phyloP scores from a whole-genome alignment of 1,284 basidiomycete genomes.

The Fistulina hepatica region DNA sequence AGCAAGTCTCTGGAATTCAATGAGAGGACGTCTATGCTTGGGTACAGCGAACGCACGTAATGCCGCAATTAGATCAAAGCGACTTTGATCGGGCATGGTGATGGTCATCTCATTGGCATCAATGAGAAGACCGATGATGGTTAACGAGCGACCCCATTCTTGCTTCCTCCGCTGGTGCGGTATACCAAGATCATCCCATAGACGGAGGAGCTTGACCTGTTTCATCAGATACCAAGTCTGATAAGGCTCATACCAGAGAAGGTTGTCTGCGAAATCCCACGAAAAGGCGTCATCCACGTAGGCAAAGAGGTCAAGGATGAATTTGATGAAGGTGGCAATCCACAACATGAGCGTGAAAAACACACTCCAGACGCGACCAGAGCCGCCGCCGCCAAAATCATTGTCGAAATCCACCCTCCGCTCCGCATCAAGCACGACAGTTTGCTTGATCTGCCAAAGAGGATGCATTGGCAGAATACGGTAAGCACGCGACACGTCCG shows the following conservation, averaged over 20 bases:
- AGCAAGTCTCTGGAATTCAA: conserved; percentile 22
- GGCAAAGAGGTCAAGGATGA: conserved; percentile 9
- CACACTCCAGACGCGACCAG: conserved; percentile 14
- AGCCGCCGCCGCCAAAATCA: conserved; percentile 17
- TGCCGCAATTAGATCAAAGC: conserved; percentile 8
- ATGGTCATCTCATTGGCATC: conserved; percentile 20
- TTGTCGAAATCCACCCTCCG: conserved; percentile 11
- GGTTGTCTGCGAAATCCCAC: conserved; percentile 6
- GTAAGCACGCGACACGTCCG: conserved; percentile 24
- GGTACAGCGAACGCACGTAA: conserved; percentile 10
- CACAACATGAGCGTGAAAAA: conserved; percentile 19
- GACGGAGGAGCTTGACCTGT: conserved; percentile 17
- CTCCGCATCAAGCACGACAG: conserved; percentile 9
- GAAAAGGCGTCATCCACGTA: conserved; percentile 24
- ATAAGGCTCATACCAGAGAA: conserved; percentile 21
- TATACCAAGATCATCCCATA: conserved; percentile 25
- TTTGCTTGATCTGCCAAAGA: conserved; percentile 23
- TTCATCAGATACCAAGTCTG: conserved; percentile 14
- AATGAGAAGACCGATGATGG: conserved; percentile 25
- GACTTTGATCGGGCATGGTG: conserved; percentile 11
- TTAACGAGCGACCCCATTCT: conserved; percentile 14
- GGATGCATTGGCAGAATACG: conserved; percentile 23
- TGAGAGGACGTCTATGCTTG: conserved; percentile 12
- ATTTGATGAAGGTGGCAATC: conserved; percentile 17
- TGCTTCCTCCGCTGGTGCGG: conserved; percentile 27